Conservation (phyloP, 2,329 filamentous ascomycete species). For the Trichothecium sympodiale region DNA sequence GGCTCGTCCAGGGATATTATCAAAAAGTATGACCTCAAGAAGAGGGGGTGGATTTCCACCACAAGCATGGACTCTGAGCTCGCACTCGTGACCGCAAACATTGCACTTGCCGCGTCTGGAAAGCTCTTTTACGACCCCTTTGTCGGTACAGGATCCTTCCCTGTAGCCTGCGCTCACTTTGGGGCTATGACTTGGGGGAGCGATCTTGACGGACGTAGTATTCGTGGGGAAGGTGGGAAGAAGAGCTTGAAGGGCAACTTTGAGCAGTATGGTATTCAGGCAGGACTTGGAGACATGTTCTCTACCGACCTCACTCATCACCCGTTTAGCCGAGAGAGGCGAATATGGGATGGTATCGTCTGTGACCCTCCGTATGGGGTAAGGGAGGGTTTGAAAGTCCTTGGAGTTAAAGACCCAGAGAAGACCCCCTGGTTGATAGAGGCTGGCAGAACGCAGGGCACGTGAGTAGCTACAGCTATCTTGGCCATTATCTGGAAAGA, state of each 20-base stretch:
- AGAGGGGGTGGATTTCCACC: slow-evolving; percentile 84
- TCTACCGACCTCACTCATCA: slow-evolving; percentile 81
- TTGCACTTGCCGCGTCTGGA: slow-evolving; percentile 70
- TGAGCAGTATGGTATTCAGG: slow-evolving; percentile 63
- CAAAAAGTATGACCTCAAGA: slow-evolving; percentile 78
- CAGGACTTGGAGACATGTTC: slow-evolving; percentile 65
- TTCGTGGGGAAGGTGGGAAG: slow-evolving; percentile 56
- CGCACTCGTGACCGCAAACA: slow-evolving; percentile 81
- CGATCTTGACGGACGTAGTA: slow-evolving; percentile 86
- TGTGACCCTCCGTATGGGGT: slow-evolving; percentile 97
- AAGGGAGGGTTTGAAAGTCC: slow-evolving; percentile 77
- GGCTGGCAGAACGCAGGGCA: slow-evolving; percentile 58
- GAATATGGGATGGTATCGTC: slow-evolving; percentile 77
- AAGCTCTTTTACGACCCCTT: slow-evolving; percentile 93
- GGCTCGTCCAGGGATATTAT: slow-evolving; percentile 56
- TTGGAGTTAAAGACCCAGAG: slow-evolving; percentile 62
- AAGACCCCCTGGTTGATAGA: slow-evolving; percentile 50
- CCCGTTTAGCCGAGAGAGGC: slow-evolving; percentile 48
- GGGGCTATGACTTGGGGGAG: slow-evolving; percentile 75
- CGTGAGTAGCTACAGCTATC: slow-evolving; percentile 33
- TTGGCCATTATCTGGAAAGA: neutral
- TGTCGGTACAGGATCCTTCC: slow-evolving; percentile 88
- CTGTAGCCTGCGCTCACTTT: slow-evolving; percentile 81
- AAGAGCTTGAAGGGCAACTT: slow-evolving; percentile 60
- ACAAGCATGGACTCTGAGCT: slow-evolving; percentile 97